A percentile compares a stretch with the other conserved stretches of the same genome.
Conservation (phyloP, 192 early-diverging fungal genomes). For the Mortierella claussenii region DNA sequence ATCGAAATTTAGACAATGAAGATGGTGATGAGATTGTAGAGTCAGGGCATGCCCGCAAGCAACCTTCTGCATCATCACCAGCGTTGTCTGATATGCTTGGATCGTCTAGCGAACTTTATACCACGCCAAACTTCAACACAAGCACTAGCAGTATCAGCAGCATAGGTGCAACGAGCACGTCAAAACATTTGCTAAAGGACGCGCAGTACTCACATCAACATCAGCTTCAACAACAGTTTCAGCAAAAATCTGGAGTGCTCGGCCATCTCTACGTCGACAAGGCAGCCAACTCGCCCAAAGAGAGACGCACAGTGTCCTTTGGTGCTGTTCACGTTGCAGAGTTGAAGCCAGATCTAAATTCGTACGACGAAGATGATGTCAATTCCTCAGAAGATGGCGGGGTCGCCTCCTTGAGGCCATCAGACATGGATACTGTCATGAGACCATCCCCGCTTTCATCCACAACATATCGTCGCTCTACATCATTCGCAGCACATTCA, state of each 20-base stretch:
- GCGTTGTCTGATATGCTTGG: slow-evolving; percentile 27
- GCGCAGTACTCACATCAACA: slow-evolving; percentile 17
- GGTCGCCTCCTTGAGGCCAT: not conserved
- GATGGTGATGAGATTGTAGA: slow-evolving; percentile 27
- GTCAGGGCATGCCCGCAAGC: slow-evolving; percentile 21
- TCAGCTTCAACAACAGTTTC: not conserved
- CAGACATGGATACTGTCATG: slow-evolving; percentile 3
- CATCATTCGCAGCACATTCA: not conserved
- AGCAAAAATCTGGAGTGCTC: slow-evolving; percentile 1
- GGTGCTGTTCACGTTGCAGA: slow-evolving; percentile 50
- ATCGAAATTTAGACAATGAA: slow-evolving; percentile 11
- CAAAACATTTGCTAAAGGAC: slow-evolving; percentile 32
- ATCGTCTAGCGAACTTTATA: slow-evolving; percentile 29
- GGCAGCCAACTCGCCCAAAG: slow-evolving; percentile 35
- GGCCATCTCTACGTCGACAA: slow-evolving; percentile 23
- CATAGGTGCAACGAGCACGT: slow-evolving; percentile 17
- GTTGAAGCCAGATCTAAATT: slow-evolving; percentile 36
- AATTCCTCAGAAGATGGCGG: slow-evolving; percentile 41
- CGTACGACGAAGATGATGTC: slow-evolving; percentile 44
- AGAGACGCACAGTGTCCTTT: slow-evolving; percentile 46
- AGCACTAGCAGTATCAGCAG: slow-evolving; percentile 49
- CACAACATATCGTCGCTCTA: not conserved
- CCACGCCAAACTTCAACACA: slow-evolving; percentile 41
- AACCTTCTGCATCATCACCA: slow-evolving; percentile 16
- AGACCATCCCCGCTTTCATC: slow-evolving; percentile 11